These are phyloP conservation scores for Wallacemonas sp. DNA, from an alignment of 208 protist genomes.

Conservation along the genomic window DNA sequence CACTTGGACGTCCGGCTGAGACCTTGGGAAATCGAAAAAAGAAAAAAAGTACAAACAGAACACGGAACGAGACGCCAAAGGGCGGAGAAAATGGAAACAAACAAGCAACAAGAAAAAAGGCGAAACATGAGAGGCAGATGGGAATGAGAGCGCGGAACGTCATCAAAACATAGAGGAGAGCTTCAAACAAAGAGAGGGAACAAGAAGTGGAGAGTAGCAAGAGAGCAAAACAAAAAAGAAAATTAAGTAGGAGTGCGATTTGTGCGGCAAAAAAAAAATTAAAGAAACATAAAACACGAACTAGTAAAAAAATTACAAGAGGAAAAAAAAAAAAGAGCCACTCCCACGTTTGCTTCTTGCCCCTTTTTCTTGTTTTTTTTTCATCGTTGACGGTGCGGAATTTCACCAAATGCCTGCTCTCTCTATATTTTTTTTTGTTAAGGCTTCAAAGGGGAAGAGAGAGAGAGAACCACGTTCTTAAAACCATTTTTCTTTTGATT, in stretches of 20 bases:
- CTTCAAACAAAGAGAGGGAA: conserved; percentile 2
- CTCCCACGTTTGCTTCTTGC: neutral
- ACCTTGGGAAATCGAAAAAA: conserved; percentile 12
- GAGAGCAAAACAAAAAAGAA: conserved; percentile 13
- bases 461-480: too few relatives aligned
- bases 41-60: neutral
- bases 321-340: neutral
- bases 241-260: conserved; percentile 6
- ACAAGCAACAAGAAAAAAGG: conserved; percentile 5
- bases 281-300: neutral
- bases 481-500: too few relatives aligned
- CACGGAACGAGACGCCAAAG: neutral
- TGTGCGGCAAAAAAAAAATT: conserved; percentile 14
- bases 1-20: too few relatives aligned
- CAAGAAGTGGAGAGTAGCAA: conserved; percentile 3
- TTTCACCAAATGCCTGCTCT: too few relatives aligned
- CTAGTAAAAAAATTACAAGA: neutral
- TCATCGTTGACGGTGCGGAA: conserved; percentile 2
- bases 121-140: neutral
- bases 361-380: neutral
- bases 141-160: neutral
- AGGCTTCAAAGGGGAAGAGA: too few relatives aligned
- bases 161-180: neutral
- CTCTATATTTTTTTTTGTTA: too few relatives aligned
- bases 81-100: neutral